A percentile compares a stretch with the other conserved stretches of the same genome.
phyloP scores from a whole-genome alignment of 805 yeast species.

The Myxozyma neotropica region DNA sequence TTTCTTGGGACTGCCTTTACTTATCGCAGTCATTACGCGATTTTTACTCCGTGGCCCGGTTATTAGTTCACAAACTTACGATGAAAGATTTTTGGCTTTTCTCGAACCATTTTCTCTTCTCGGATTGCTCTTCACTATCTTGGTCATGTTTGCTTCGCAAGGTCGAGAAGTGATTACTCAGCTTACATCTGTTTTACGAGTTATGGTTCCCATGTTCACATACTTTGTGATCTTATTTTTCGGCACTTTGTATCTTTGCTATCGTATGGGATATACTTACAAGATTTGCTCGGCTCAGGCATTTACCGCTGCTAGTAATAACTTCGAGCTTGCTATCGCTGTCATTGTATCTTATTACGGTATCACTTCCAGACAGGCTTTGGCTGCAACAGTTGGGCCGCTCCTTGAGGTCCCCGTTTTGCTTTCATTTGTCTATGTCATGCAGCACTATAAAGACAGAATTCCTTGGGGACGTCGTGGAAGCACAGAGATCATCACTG shows the following conservation, averaged over 20 bases:
- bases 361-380: conserved; percentile 53
- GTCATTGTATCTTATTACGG: conserved; percentile 58
- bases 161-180: conserved; percentile 53
- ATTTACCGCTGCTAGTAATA: conserved; percentile 61
- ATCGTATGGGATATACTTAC: conserved; percentile 41
- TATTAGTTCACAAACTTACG: conserved; percentile 38
- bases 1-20: conserved; percentile 59
- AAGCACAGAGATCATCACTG: conserved; percentile 20
- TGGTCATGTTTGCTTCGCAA: conserved; percentile 54
- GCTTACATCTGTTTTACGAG: conserved; percentile 54
- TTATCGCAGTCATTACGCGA: conserved; percentile 50
- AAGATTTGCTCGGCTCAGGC: conserved; percentile 52
- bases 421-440: conserved; percentile 35
- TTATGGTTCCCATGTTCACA: conserved; percentile 52
- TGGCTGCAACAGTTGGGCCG: conserved; percentile 65
- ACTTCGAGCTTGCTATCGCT: conserved; percentile 60
- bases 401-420: conserved; percentile 61
- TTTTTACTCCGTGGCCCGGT: conserved; percentile 42
- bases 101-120: conserved; percentile 55
- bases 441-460: conserved; percentile 21
- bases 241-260: conserved; percentile 45
- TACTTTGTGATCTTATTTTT: conserved; percentile 56
- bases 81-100: conserved; percentile 45
- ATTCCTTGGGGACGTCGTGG: conserved; percentile 27
- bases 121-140: conserved; percentile 54